Percentiles rank a stretch among this genome's conserved stretches.
Evolutionary conservation across 164 flowering plant genomes (phyloP).

Genomic region (Chloranthus sessilifolius): DNA sequence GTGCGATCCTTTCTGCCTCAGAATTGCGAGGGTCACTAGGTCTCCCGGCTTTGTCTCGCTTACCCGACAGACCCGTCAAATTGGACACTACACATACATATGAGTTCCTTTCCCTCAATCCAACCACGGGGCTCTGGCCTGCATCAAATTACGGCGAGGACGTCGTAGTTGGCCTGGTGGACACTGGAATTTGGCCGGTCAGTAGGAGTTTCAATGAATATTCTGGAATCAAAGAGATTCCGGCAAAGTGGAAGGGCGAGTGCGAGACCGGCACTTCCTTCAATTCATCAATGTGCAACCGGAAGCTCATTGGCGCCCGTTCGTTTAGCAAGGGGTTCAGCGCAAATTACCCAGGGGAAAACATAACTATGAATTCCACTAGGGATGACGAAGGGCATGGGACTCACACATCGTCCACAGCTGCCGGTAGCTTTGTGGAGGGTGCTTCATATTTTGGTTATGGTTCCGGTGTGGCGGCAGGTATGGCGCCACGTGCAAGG

Average conservation of each 20-base stretch:
- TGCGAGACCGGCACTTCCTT: constrained; percentile 43
- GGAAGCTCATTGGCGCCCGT: constrained; percentile 61
- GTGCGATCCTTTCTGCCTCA: constrained; percentile 18
- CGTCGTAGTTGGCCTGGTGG: constrained; percentile 59
- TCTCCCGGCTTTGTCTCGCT: constrained; percentile 28
- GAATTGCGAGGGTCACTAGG: constrained; percentile 20
- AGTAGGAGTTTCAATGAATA: constrained; percentile 46
- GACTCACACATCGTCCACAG: constrained; percentile 57
- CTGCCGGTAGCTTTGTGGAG: constrained; percentile 42
- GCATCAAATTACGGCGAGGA: constrained; percentile 44
- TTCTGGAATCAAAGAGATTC: constrained; percentile 42
- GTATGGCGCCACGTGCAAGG: constrained; percentile 50
- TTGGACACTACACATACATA: constrained; percentile 52
- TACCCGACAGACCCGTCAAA: constrained; percentile 20
- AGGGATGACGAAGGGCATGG: constrained; percentile 62
- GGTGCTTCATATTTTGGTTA: constrained; percentile 43
- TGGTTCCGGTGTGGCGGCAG: constrained; percentile 48
- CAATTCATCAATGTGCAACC: constrained; percentile 48
- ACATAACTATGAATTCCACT: constrained; percentile 37
- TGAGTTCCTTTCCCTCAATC: constrained; percentile 41
- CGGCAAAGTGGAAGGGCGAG: constrained; percentile 53
- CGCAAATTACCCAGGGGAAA: constrained; percentile 27
- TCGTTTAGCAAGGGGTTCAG: constrained; percentile 38
- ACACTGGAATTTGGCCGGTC: constrained; percentile 73
- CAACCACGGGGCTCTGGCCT: constrained; percentile 41